phyloP scores from a whole-genome alignment of 1,284 basidiomycete species.

The Laetiporus sulphureus region DNA sequence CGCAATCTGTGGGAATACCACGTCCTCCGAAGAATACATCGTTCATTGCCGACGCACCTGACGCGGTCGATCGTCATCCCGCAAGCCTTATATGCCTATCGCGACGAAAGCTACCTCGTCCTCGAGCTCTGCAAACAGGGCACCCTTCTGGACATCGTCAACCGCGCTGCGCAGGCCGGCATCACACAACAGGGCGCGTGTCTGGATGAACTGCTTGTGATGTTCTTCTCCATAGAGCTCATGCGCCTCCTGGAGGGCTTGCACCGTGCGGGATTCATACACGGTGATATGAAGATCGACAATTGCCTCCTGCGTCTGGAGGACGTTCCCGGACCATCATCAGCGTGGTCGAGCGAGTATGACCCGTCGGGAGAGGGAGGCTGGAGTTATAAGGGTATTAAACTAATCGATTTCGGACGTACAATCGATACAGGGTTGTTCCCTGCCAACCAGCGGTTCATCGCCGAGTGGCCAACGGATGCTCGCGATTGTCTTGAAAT shows the following conservation, averaged over 20 bases:
- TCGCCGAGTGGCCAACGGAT: slow-evolving; percentile 86
- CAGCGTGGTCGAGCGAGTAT: slow-evolving; percentile 74
- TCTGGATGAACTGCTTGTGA: slow-evolving; percentile 89
- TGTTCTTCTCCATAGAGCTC: slow-evolving; percentile 94
- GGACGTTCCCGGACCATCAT: slow-evolving; percentile 64
- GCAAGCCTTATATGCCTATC: slow-evolving; percentile 73
- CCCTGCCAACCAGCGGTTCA: slow-evolving; percentile 71
- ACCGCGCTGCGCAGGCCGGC: slow-evolving; percentile 67
- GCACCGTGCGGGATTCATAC: slow-evolving; percentile 82
- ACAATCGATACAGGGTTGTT: slow-evolving; percentile 84
- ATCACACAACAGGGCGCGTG: slow-evolving; percentile 74
- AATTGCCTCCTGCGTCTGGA: slow-evolving; percentile 93
- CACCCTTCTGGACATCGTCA: slow-evolving; percentile 90
- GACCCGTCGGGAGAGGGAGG: slow-evolving; percentile 71
- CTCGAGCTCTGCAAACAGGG: slow-evolving; percentile 90
- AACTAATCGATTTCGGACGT: slow-evolving; percentile 94
- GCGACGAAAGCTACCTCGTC: slow-evolving; percentile 88
- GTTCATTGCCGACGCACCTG: slow-evolving; percentile 48
- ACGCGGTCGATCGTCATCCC: slow-evolving; percentile 68
- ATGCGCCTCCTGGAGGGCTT: slow-evolving; percentile 79
- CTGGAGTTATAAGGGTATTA: slow-evolving; percentile 86
- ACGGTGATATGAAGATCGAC: slow-evolving; percentile 99
- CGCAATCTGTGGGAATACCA: slow-evolving; percentile 92
- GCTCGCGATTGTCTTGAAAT: slow-evolving; percentile 89
- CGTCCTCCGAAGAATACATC: slow-evolving; percentile 75